These are phyloP conservation scores for Eucalyptus grandis DNA, from an alignment of 345 rosid genomes.

Conservation along the genomic window DNA sequence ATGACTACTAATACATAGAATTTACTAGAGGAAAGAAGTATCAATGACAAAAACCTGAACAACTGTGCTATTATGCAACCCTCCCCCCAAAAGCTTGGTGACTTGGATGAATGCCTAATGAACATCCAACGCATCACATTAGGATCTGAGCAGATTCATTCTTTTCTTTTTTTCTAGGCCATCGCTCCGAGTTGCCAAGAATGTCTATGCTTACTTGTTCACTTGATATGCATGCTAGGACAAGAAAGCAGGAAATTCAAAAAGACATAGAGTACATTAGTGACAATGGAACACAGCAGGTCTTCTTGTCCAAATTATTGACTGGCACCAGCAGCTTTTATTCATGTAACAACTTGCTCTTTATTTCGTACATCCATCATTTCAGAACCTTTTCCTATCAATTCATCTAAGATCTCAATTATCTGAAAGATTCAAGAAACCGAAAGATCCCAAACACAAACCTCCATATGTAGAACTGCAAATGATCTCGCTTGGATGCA, in stretches of 20 bases:
- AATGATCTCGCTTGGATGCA: conserved; percentile 89
- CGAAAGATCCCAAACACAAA: neutral
- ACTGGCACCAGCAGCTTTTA: conserved; percentile 94
- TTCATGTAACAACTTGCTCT: conserved; percentile 57
- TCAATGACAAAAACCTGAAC: conserved; percentile 78
- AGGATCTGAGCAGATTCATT: neutral
- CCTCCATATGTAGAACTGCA: conserved; percentile 23
- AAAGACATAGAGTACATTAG: conserved; percentile 32
- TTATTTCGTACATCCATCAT: conserved; percentile 76
- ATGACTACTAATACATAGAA: neutral
- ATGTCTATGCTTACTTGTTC: neutral
- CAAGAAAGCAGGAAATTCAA: neutral
- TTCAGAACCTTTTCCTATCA: conserved; percentile 81
- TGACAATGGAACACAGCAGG: conserved; percentile 48
- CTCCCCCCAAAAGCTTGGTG: conserved; percentile 81
- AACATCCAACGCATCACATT: neutral
- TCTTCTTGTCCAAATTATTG: conserved; percentile 92
- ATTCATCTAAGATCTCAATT: conserved; percentile 44
- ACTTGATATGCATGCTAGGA: neutral
- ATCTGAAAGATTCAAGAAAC: conserved; percentile 15
- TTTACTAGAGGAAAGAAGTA: conserved; percentile 2
- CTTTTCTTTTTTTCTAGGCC: neutral
- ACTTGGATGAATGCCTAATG: conserved; percentile 92
- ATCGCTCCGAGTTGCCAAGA: neutral
- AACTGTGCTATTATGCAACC: conserved; percentile 59